Evolutionary conservation across 2,329 filamentous ascomycete genomes (phyloP).

Genomic region (Ascosphaera apis): DNA sequence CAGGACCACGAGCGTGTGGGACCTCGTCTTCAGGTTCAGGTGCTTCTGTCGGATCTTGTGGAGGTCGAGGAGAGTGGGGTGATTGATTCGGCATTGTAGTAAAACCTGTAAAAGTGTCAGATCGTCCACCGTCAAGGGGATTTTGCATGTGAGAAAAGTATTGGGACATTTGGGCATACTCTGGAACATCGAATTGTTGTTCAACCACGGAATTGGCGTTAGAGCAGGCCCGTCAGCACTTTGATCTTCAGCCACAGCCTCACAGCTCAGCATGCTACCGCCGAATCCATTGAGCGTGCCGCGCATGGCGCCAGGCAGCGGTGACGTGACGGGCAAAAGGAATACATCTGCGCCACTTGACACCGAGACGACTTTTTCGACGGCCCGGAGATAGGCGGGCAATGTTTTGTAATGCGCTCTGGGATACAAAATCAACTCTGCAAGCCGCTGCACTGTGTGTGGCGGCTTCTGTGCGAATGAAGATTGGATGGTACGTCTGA

Average conservation of each 20-base stretch:
- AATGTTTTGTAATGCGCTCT: slow-evolving; percentile 59
- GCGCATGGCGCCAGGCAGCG: slow-evolving; percentile 25
- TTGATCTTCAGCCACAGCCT: not conserved
- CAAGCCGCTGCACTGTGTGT: slow-evolving; percentile 76
- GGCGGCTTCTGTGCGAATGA: slow-evolving; percentile 57
- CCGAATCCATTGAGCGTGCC: not conserved
- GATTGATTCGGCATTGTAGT: slow-evolving; percentile 5
- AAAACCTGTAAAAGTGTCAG: no score
- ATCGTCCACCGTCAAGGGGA: no score
- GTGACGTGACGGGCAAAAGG: slow-evolving; percentile 43
- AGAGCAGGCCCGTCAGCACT: slow-evolving; percentile 79
- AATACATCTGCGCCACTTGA: slow-evolving; percentile 63
- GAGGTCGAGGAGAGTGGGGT: slow-evolving; percentile 9
- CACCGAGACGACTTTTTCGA: slow-evolving; percentile 77
- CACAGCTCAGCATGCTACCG: slow-evolving; percentile 6
- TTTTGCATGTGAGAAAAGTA: no score
- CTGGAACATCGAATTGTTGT: slow-evolving; percentile 12
- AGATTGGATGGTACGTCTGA: slow-evolving; percentile 34
- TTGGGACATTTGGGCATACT: no score
- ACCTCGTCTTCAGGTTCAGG: slow-evolving; percentile 15
- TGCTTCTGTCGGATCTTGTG: slow-evolving; percentile 7
- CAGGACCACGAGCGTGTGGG: slow-evolving; percentile 65
- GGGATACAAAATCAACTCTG: slow-evolving; percentile 62
- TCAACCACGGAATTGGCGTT: slow-evolving; percentile 84
- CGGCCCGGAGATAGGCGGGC: slow-evolving; percentile 65